Base-by-base conservation (phyloP, 2,329 filamentous ascomycete species). In the Aspergillus sp. region DNA sequence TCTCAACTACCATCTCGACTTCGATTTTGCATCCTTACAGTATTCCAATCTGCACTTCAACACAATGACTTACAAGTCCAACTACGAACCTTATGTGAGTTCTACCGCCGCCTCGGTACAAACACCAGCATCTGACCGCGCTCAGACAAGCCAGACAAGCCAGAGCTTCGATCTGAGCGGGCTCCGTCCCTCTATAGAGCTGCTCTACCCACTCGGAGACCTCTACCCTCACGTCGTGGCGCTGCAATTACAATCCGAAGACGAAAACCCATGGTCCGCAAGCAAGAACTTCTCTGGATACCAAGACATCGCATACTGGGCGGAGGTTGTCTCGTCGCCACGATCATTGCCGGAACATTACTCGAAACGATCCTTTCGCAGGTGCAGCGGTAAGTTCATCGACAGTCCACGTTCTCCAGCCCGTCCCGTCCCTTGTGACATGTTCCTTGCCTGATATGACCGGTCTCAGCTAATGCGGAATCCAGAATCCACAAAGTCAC, bases 41-140 rank as follows among this genome's bases (percentile, higher is more conserved):
- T 44, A 27, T 19, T 31, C 11, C 49, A 55, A 41, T 39, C 49
- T 31, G 21, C 35, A 39, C 43, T n/a, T 21, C 14, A 39, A 52
- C n/a, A 71, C 43, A 43, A 76, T 73, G 70, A 64, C 63, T 45
- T 76, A 76, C 70, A 75, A 72, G 51, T 70, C 67, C 62, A 76
- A 76, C 68, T 76, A 74, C 56, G 71, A 76, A 58, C 67, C 72
- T 50, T 73, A 75, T 52, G 73, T 75, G 62, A 63, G 73, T 72
- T 39, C 39, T 48, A 17, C 33, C 27, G 9, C 27, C 27, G 9
- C 33, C 17, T 27, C 11, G 23, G 14, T 2, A 47, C 15, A 17
- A 12, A 23, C n/a, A 19, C 15, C 17, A 27, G 15, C 50, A 19
- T 39, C 59, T 60, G 37, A 63, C 55, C 11, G 7, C 5, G 5